Evolutionary conservation across 129 eudicot genomes (phyloP), one percentile per base, ranked within the genome.

Genomic region (Centaurea solstitialis): DNA sequence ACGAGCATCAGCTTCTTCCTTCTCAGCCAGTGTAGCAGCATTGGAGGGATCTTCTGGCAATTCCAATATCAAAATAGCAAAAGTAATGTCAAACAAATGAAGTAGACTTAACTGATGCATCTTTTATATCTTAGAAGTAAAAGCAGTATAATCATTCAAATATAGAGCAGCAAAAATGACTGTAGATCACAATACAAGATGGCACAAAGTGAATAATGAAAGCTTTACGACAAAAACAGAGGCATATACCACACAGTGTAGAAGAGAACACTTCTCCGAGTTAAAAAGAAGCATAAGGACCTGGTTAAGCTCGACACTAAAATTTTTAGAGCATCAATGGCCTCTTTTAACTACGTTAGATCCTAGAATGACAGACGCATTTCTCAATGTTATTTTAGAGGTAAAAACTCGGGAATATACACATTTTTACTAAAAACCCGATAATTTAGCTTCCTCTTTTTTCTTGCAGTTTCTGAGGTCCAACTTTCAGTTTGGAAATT

Each of bases 1-100:
- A 57, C 94, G 94, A 24, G 97, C 77, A 92, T 92, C 97, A 33
- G 86, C 92, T 85, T 92, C 97, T 85, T 92, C 97, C 88, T 92
- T 92, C 83, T 92, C 94, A 76, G 94, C 97, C 74, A 72, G 91
- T 28, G 85, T 81, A 77, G 89, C 89, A 67, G 84, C 83, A 57
- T 69, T 66, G 20, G 85, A 70, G 20, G 93, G 83, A 80, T 92
- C 97, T 83, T 84, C 96, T 82, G 72, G 57, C 5, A 23, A 82
- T 68, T 84, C 65, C 68, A 76, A 76, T 68, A 81, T 61, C 7
- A 33, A 69, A 76, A 68, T 23, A 40, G 21, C 68, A 66, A 68
- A 75, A 33, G 69, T 28, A 70, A 41, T 50, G 68, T 82, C 70
- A 76, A 39, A 5, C 5, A 69, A 38, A 69, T 70, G 18, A 68